Conservation (phyloP, 306 rosid genomes). For the Begonia fuchsioides region DNA sequence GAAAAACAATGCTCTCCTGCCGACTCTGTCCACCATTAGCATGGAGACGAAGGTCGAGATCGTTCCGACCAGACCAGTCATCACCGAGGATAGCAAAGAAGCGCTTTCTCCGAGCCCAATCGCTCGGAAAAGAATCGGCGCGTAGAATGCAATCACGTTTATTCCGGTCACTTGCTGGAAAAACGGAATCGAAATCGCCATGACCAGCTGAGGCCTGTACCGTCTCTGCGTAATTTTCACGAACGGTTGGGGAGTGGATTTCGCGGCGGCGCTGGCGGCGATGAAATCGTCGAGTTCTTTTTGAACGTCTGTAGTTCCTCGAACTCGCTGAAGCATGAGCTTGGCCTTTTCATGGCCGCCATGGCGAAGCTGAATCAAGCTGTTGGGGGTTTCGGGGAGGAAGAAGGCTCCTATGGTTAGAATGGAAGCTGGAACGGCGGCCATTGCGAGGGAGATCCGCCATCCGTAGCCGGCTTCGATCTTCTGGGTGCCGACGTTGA, state of each 20-base stretch:
- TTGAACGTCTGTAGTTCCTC: conserved; percentile 31
- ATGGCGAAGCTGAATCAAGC: conserved; percentile 39
- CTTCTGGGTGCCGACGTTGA: conserved; percentile 56
- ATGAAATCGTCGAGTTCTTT: conserved; percentile 27
- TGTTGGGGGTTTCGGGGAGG: conserved; percentile 80
- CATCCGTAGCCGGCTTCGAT: conserved; percentile 55
- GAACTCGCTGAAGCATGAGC: conserved; percentile 31
- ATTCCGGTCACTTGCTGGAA: conserved; percentile 43
- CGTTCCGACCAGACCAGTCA: conserved; percentile 27
- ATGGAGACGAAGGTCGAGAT: conserved; percentile 31
- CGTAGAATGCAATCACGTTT: conserved; percentile 38
- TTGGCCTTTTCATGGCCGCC: conserved; percentile 29
- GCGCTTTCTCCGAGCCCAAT: conserved; percentile 38
- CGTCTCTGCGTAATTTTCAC: conserved; percentile 15
- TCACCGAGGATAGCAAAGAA: conserved; percentile 27
- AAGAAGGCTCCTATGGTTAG: conserved; percentile 56
- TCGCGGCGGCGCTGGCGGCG: conserved; percentile 18
- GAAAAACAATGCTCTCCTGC: conserved; percentile 25
- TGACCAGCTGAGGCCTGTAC: conserved; percentile 37
- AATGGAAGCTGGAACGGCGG: conserved; percentile 50
- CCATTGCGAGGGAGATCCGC: conserved; percentile 63
- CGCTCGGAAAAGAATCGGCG: conserved; percentile 31
- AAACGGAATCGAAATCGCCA: conserved; percentile 37
- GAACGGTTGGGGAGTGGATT: conserved; percentile 10
- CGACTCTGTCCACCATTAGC: conserved; percentile 31